Base-by-base conservation (phyloP, 495 filamentous ascomycete genomes). In the Geopyxis carbonaria region DNA sequence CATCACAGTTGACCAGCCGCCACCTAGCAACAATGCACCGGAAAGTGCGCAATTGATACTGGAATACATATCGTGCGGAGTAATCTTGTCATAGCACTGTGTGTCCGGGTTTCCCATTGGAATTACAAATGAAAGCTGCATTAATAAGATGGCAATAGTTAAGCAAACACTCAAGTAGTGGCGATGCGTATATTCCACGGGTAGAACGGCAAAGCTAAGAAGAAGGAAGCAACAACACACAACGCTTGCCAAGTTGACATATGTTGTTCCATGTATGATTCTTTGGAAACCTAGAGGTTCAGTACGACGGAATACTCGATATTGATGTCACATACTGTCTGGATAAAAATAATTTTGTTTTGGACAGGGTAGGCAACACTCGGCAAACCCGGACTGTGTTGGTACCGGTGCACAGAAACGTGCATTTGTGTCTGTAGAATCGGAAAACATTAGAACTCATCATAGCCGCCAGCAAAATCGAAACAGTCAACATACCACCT, bases 101-200 rank as follows among this genome's bases (percentile, higher is more conserved):
- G 44, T 45, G 23, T 2, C 80, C 58, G 13, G 86, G 80, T 50
- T 78, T 71, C 73, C 84, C 25, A 95, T 70, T 6, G 89, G 91
- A 15, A 19, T 36, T 23, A 23, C 21, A 20, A 22, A 11, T 64
- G 76, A 59, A 63, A 87, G 81, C 57, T 80, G 72, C 68, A 94
- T 77, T 38, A 83, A 65, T 34, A 76, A 63, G 23, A 80, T 69
- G 5, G 70, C 79, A 39, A 80, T 57, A 0, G 83, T 75, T 41
- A 94, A 67, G 55, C 80, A 83, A 34, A 93, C 76, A 51, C 80
- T 93, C 31, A 95, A 60, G 51, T 95, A 95, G 56, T 95, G 89
- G 37, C 85, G 75, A 50, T 81, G 72, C 13, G 91, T 93, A 62
- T 76, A 82, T 57, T 89, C 81, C n/a, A 79, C 71, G 1, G 91